Conservation (phyloP, 2,329 filamentous ascomycete genomes). For the Scedosporium dehoogii region DNA sequence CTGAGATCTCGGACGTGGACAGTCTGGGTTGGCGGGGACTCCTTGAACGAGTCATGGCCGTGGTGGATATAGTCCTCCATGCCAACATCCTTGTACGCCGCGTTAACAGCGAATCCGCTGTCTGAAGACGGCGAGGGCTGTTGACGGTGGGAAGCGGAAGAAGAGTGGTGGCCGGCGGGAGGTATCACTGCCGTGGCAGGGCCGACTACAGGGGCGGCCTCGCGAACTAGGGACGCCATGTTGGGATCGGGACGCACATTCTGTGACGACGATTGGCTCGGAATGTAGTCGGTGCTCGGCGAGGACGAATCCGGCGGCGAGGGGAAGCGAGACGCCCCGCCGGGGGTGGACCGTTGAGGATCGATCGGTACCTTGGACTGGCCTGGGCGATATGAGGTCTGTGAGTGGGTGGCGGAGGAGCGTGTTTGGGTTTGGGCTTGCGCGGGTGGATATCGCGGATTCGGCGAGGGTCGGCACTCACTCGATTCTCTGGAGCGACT, state of each 20-base stretch:
- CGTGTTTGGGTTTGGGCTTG: background rate
- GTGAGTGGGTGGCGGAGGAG: slow-evolving; percentile 3
- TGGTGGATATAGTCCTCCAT: slow-evolving; percentile 14
- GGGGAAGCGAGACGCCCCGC: slow-evolving; percentile 38
- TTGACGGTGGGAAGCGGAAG: slow-evolving; percentile 14
- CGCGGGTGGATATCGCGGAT: slow-evolving; percentile 17
- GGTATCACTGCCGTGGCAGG: slow-evolving; percentile 9
- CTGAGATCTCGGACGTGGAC: slow-evolving; percentile 82
- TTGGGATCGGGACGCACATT: background rate
- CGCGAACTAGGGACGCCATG: slow-evolving; percentile 7
- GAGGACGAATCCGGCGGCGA: slow-evolving; percentile 45
- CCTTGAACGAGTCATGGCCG: background rate
- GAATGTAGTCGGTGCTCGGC: background rate
- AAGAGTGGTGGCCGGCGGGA: slow-evolving; percentile 6
- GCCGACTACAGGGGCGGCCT: slow-evolving; percentile 7
- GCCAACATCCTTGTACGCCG: slow-evolving; percentile 8
- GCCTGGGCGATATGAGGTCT: slow-evolving; percentile 8
- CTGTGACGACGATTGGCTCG: slow-evolving; percentile 2
- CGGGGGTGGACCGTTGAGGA: slow-evolving; percentile 20
- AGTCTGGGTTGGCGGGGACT: slow-evolving; percentile 29
- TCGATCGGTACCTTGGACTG: slow-evolving; percentile 8
- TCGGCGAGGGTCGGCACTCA: slow-evolving; percentile 19
- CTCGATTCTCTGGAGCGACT: slow-evolving; percentile 20
- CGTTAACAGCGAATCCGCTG: slow-evolving; percentile 15
- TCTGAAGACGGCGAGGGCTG: slow-evolving; percentile 27